Conservation (phyloP, 2,329 filamentous ascomycete species). For the Trichoderma harzianum region DNA sequence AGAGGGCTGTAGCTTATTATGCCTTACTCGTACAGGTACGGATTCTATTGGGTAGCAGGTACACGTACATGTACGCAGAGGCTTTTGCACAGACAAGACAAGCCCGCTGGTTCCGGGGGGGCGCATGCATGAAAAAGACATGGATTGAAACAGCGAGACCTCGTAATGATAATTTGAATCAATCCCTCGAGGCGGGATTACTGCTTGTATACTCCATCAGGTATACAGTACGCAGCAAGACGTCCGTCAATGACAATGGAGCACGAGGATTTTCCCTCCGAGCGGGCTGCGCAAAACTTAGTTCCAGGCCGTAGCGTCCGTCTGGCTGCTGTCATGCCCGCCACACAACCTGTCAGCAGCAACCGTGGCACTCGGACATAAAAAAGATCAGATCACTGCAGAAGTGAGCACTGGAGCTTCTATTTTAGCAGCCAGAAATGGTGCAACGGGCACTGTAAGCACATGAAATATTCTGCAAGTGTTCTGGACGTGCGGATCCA, state of each 20-base stretch:
- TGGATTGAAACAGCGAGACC: not conserved
- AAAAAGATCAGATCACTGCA: not conserved
- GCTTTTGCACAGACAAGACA: not conserved
- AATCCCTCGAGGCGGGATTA: not conserved
- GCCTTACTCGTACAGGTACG: not conserved
- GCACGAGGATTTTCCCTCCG: not conserved
- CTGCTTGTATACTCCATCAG: not conserved
- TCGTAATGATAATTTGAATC: not conserved
- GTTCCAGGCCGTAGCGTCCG: not conserved
- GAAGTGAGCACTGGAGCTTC: not conserved
- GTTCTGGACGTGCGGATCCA: constrained; percentile 5
- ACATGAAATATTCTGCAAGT: not conserved
- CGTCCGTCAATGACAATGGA: not conserved
- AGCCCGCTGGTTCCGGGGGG: not conserved
- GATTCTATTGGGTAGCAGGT: not conserved
- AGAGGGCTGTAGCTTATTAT: not conserved
- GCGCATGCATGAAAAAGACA: constrained; percentile 1
- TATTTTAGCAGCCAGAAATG: not conserved
- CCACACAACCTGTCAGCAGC: not conserved
- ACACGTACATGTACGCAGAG: not conserved
- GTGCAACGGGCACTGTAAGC: not conserved
- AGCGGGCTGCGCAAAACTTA: not conserved
- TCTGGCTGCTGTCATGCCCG: not conserved
- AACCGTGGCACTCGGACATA: not conserved
- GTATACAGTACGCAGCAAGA: not conserved